Evolutionary conservation across 2,329 filamentous ascomycete genomes (phyloP).

Genomic region (Xylariaceae sp.): DNA sequence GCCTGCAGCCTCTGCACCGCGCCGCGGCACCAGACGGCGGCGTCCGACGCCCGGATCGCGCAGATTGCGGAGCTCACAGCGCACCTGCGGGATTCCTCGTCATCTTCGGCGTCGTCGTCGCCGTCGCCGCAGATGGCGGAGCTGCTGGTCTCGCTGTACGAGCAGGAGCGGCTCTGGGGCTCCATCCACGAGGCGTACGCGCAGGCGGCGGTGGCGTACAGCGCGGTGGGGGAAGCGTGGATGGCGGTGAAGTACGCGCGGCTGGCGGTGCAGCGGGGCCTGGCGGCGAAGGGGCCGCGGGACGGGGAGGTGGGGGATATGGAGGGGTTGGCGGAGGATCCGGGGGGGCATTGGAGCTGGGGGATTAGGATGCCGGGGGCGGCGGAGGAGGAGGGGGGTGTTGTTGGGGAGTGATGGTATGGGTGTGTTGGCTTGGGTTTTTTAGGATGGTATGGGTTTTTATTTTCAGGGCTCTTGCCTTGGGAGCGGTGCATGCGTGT

Average conservation of each 20-base stretch:
- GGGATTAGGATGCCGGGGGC: too few relatives aligned
- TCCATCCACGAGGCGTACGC: slow-evolving; percentile 30
- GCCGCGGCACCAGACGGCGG: slow-evolving; percentile 16
- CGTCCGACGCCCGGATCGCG: slow-evolving; percentile 34
- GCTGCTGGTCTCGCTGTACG: slow-evolving; percentile 33
- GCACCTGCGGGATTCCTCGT: slow-evolving; percentile 29
- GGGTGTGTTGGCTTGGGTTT: too few relatives aligned
- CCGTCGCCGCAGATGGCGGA: slow-evolving; percentile 35
- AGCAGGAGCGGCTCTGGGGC: slow-evolving; percentile 36
- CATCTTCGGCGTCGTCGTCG: slow-evolving; percentile 14
- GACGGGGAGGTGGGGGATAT: slow-evolving; percentile 31
- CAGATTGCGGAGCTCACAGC: slow-evolving; percentile 28
- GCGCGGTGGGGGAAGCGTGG: slow-evolving; percentile 35
- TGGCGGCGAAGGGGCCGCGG: slow-evolving; percentile 25
- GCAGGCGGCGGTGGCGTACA: slow-evolving; percentile 35
- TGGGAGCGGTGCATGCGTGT: too few relatives aligned
- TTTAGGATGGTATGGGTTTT: too few relatives aligned
- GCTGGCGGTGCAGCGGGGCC: slow-evolving; percentile 33
- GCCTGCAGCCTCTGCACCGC: slow-evolving; percentile 33
- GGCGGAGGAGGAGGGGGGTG: too few relatives aligned
- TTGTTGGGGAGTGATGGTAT: too few relatives aligned
- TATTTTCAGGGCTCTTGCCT: too few relatives aligned
- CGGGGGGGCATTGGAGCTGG: slow-evolving; percentile 38
- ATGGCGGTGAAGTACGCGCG: slow-evolving; percentile 33
- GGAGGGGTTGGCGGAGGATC: slow-evolving; percentile 28